A percentile compares a stretch with the other conserved stretches of the same genome.
Evolutionary conservation across 768 basidiomycete species (phyloP).

Genomic region (Lactarius tabidus): DNA sequence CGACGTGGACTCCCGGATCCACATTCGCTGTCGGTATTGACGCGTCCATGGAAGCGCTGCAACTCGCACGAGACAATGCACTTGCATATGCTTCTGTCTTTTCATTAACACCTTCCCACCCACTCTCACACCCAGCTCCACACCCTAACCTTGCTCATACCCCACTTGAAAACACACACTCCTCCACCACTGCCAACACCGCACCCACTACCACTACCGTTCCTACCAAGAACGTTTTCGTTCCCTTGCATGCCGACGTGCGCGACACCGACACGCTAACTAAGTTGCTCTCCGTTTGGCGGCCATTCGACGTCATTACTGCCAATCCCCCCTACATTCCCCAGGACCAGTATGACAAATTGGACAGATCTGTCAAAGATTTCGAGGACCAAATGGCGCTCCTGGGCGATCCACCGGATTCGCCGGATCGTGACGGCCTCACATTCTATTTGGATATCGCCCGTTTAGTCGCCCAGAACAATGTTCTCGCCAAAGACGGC

Average conservation of each 20-base stretch:
- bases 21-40: constrained; percentile 62
- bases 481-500: constrained; percentile 49
- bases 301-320: constrained; percentile 72
- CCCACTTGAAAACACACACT: neutral
- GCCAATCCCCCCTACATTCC: constrained; percentile 89
- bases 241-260: constrained; percentile 44
- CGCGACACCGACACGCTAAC: constrained; percentile 27
- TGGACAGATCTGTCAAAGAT: constrained; percentile 65
- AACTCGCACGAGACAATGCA: constrained; percentile 45
- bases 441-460: constrained; percentile 73
- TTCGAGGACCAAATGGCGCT: constrained; percentile 83
- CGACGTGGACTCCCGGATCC: constrained; percentile 54
- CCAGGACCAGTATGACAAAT: constrained; percentile 51
- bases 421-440: constrained; percentile 45
- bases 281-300: constrained; percentile 26
- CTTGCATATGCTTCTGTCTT: constrained; percentile 27
- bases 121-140: neutral
- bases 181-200: neutral
- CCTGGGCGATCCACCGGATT: constrained; percentile 58
- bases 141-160: neutral
- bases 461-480: constrained; percentile 47
- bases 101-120: neutral
- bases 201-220: neutral
- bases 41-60: constrained; percentile 55
- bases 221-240: constrained; percentile 23